Evolutionary conservation across 441 rosid genomes (phyloP), one percentile per base, ranked within the genome.

Genomic region (Aleurites moluccanus): DNA sequence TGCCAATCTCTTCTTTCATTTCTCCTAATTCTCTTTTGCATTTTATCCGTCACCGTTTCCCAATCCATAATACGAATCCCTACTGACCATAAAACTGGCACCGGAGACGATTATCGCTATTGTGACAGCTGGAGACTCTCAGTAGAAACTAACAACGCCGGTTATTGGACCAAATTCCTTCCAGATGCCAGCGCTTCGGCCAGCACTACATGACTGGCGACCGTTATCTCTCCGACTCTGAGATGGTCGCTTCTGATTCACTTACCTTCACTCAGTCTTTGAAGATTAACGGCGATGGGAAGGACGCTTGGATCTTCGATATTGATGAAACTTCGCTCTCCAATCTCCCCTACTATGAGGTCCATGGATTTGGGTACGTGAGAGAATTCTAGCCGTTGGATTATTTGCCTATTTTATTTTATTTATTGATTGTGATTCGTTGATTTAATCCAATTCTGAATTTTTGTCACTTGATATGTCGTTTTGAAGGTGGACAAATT

Each of bases 281-380:
- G 33, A 56, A 80, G 69, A 56, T 87, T 47, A 67, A 77, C 21
- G 80, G 84, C 28, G 93, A 90, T 69, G 94, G 92, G 42, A 87
- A 79, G 75, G 96, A 94, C 76, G 94, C 92, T 10, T 94, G 99
- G 99, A 84, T 94, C 67, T 94, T 94, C 76, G 98, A 94, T 75
- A 78, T 94, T 65, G 99, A 94, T 45, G 98, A 94, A 88, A 92
- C 99, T 33, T 83, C 91, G 67, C 88, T 94, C 73, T 66, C 96
- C 23, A 91, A 92, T 85, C 66, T 90, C 45, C 91, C 91, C 10
- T 94, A 92, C 80, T 94, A 92, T 70, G 77, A 62, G 74, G 73
- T 42, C 42, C 89, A 85, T 60, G 97, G 93, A 40, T 91, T 83
- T 85, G 93, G 99, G 99, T 94, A 81, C 72, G 89, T 59, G 14